Percentiles rank a stretch among this genome's conserved stretches.
These are phyloP conservation scores for Rhododendron kiyosumense DNA, from an alignment of 148 eudicot genomes.

Conservation along the genomic window DNA sequence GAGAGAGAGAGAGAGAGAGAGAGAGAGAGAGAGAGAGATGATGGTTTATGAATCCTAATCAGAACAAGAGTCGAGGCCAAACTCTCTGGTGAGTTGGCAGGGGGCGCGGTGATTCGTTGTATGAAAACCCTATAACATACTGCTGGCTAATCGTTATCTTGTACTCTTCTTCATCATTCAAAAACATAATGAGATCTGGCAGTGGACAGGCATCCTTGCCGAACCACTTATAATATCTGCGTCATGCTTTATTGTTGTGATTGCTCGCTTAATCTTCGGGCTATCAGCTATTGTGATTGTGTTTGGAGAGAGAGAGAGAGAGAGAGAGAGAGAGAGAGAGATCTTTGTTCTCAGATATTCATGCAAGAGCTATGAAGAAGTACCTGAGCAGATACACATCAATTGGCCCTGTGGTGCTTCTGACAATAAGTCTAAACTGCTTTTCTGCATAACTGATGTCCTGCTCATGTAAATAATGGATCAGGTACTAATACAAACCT, in stretches of 20 bases:
- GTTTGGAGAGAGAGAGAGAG: background rate
- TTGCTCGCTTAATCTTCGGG: background rate
- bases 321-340: conserved; percentile 3
- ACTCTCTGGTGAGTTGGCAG: background rate
- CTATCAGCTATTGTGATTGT: no score
- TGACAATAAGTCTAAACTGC: conserved; percentile 31
- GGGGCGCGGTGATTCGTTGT: background rate
- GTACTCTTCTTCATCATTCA: background rate
- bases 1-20: background rate
- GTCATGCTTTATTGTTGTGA: background rate
- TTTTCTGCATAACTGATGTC: conserved; percentile 15
- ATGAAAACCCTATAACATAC: background rate
- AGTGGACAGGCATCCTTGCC: background rate
- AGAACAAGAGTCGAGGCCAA: background rate
- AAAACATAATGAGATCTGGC: background rate
- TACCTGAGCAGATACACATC: conserved; percentile 39
- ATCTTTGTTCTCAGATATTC: background rate
- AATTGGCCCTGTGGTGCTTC: conserved; percentile 43
- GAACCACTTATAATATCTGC: background rate
- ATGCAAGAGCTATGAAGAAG: background rate
- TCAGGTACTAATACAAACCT: conserved; percentile 1
- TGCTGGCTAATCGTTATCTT: background rate
- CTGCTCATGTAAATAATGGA: conserved; percentile 19
- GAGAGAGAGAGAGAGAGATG: background rate
- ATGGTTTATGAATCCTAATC: background rate